A percentile compares a stretch with the other conserved stretches of the same genome.
Evolutionary conservation across 176 grass and related monocot genomes (phyloP).

Genomic region (Secale cereale): DNA sequence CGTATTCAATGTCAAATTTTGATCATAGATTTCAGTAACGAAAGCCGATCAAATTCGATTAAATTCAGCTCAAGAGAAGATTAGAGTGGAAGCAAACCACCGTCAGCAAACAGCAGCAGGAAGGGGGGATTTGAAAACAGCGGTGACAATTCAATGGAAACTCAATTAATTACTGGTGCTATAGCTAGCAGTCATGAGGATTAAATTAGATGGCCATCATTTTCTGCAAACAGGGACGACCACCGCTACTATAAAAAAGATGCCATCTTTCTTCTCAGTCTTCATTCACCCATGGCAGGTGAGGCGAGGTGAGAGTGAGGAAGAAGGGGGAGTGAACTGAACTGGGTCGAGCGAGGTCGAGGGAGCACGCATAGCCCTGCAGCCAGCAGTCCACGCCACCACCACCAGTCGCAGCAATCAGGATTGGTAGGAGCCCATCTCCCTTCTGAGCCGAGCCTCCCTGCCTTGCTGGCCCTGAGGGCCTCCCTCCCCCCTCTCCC

Average conservation of each 20-base stretch:
- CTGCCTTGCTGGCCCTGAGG: constrained; percentile 56
- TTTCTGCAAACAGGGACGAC: neutral
- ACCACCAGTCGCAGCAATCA: constrained; percentile 33
- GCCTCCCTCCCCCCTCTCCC: neutral
- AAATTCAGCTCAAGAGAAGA: too few species aligned
- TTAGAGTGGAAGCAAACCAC: neutral
- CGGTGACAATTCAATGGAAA: neutral
- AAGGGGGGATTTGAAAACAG: neutral
- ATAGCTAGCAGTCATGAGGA: neutral
- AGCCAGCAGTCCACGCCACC: neutral
- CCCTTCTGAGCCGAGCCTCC: neutral
- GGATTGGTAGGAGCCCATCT: constrained; percentile 75
- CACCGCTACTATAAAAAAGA: constrained; percentile 8
- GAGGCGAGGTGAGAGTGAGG: neutral
- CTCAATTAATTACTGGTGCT: neutral
- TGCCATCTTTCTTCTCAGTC: neutral
- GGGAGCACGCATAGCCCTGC: constrained; percentile 28
- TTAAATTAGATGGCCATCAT: neutral
- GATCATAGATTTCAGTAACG: too few species aligned
- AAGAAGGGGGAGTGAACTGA: constrained; percentile 23
- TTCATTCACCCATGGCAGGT: constrained; percentile 1
- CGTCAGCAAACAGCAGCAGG: neutral
- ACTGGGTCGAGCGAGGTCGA: neutral
- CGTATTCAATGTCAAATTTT: too few species aligned
- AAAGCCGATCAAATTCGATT: neutral